phyloP scores from a whole-genome alignment of 2,329 filamentous ascomycete species.

The Cladosporium sp. region DNA sequence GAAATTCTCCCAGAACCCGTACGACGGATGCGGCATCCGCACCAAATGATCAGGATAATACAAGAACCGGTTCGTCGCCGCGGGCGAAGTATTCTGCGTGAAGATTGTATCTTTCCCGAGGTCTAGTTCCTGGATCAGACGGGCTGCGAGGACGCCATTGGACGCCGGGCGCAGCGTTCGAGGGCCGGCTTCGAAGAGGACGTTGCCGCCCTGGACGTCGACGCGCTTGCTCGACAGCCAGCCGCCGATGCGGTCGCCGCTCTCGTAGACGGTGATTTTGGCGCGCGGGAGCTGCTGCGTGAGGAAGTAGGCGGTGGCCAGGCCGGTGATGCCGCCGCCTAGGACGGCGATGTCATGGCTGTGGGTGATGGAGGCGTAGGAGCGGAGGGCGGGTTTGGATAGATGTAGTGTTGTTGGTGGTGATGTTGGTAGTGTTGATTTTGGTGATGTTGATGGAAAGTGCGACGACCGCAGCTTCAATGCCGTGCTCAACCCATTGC shows the following conservation, averaged over 20 bases:
- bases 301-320: constrained; percentile 76
- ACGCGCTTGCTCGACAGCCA: constrained; percentile 74
- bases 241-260: constrained; percentile 68
- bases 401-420: neutral
- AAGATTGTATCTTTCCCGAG: constrained; percentile 58
- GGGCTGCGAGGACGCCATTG: constrained; percentile 67
- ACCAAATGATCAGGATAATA: constrained; percentile 87
- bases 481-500: constrained; percentile 24
- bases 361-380: constrained; percentile 20
- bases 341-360: constrained; percentile 62
- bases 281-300: constrained; percentile 65
- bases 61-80: constrained; percentile 69
- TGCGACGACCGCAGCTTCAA: constrained; percentile 12
- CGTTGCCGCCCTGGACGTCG: constrained; percentile 59
- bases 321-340: constrained; percentile 80
- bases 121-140: constrained; percentile 62
- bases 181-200: constrained; percentile 82
- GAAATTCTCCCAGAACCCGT: constrained; percentile 35
- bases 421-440: neutral
- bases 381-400: constrained; percentile 5
- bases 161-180: constrained; percentile 66
- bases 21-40: constrained; percentile 53
- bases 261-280: constrained; percentile 81
- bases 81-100: constrained; percentile 52
- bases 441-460: constrained; percentile 6